These are phyloP conservation scores for Magnaporthiopsis incrustans DNA, from an alignment of 2,329 filamentous ascomycete species.

Conservation along the genomic window DNA sequence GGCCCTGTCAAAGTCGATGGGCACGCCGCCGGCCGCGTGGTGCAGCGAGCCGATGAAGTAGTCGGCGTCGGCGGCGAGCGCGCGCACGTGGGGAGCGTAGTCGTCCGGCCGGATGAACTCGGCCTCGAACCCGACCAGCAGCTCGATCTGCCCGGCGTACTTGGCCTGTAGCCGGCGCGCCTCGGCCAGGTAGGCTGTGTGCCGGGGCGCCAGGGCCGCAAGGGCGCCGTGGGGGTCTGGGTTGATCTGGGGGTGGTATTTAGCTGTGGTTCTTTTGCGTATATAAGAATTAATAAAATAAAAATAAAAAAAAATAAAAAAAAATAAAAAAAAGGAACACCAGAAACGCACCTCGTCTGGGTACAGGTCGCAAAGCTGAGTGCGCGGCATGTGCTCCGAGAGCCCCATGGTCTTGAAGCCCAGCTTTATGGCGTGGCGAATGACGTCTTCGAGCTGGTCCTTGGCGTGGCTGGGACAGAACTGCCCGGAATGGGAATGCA, in stretches of 20 bases:
- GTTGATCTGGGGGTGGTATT: constrained; percentile 31
- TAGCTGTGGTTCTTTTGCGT: neutral
- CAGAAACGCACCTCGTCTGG: constrained; percentile 65
- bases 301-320: too few species aligned
- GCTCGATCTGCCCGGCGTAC: constrained; percentile 63
- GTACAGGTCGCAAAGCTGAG: constrained; percentile 68
- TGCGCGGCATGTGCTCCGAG: constrained; percentile 92
- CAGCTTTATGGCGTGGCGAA: constrained; percentile 68
- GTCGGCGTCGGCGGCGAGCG: constrained; percentile 50
- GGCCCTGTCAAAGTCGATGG: constrained; percentile 75
- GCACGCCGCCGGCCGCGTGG: constrained; percentile 71
- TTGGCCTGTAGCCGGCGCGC: constrained; percentile 62
- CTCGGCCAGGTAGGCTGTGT: constrained; percentile 67
- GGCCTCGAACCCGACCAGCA: constrained; percentile 85
- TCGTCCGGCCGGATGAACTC: constrained; percentile 74
- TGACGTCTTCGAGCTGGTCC: constrained; percentile 74
- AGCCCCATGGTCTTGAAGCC: constrained; percentile 79
- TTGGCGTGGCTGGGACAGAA: constrained; percentile 90
- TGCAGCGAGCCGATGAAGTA: constrained; percentile 87
- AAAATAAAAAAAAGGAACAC: constrained; percentile 11
- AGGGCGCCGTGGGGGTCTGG: constrained; percentile 41
- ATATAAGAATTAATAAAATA: too few species aligned
- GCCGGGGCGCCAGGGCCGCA: constrained; percentile 42
- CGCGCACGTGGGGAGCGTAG: constrained; percentile 47
- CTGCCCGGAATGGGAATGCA: constrained; percentile 96